phyloP scores from a whole-genome alignment of 768 basidiomycete species.

The Chalciporus chontae region DNA sequence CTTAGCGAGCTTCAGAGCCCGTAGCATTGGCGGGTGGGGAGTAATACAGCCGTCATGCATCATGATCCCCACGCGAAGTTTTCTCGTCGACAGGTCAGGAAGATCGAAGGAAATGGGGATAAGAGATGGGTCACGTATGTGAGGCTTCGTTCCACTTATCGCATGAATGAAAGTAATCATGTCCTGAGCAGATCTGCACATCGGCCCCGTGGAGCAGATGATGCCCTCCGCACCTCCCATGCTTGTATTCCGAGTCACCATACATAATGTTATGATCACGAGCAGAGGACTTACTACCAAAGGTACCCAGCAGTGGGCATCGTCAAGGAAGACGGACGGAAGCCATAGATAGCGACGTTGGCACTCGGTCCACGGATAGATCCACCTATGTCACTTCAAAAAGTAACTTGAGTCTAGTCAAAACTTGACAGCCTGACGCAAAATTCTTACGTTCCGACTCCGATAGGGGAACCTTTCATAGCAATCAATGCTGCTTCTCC shows the following conservation, averaged over 20 bases:
- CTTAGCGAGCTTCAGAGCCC: slow-evolving; percentile 38
- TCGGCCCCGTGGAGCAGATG: slow-evolving; percentile 33
- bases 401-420: background rate
- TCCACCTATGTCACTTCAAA: slow-evolving; percentile 30
- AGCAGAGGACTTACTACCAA: slow-evolving; percentile 17
- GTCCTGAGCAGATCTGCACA: slow-evolving; percentile 25
- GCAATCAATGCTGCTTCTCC: slow-evolving; percentile 49
- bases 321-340: slow-evolving; percentile 37
- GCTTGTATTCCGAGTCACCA: background rate
- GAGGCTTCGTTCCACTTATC: slow-evolving; percentile 35
- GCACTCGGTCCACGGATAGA: slow-evolving; percentile 38
- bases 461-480: slow-evolving; percentile 43
- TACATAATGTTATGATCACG: background rate
- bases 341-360: slow-evolving; percentile 37
- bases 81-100: slow-evolving; percentile 24
- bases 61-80: slow-evolving; percentile 27
- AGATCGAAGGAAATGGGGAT: slow-evolving; percentile 28
- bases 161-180: slow-evolving; percentile 5
- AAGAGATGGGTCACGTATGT: slow-evolving; percentile 37
- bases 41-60: slow-evolving; percentile 36
- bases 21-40: slow-evolving; percentile 40
- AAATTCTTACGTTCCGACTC: slow-evolving; percentile 37
- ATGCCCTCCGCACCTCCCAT: slow-evolving; percentile 31
- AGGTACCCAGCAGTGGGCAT: slow-evolving; percentile 18
- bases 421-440: slow-evolving; percentile 6